Conservation (phyloP, 169 alveolate species). For the Plasmodium ovale region DNA sequence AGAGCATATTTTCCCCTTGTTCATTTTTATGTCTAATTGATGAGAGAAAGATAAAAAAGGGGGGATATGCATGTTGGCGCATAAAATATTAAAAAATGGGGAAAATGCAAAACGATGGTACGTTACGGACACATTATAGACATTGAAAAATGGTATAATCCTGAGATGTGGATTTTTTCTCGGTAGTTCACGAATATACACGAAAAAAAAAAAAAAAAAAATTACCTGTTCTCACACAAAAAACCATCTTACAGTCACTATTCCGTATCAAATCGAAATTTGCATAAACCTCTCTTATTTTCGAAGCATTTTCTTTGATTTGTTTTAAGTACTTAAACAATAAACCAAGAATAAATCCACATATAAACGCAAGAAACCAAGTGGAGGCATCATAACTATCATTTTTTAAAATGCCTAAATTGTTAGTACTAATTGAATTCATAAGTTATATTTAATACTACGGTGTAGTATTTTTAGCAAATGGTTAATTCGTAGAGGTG, state of each 20-base stretch:
- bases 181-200: too few relatives aligned
- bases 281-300: slow-evolving; percentile 17
- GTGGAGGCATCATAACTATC: not conserved
- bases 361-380: slow-evolving; percentile 26
- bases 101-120: not conserved
- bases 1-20: slow-evolving; percentile 94
- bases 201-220: slow-evolving; percentile 1
- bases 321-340: slow-evolving; percentile 12
- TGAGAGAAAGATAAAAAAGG: not conserved
- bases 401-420: slow-evolving; percentile 13
- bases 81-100: not conserved
- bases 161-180: not conserved
- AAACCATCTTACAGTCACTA: slow-evolving; percentile 75
- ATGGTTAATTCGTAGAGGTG: too few relatives aligned
- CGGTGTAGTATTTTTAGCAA: not conserved
- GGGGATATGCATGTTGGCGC: not conserved
- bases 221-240: slow-evolving; percentile 76
- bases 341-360: slow-evolving; percentile 60
- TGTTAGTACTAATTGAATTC: slow-evolving; percentile 2
- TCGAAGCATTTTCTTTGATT: slow-evolving; percentile 14
- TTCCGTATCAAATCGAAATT: slow-evolving; percentile 5
- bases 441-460: too few relatives aligned
- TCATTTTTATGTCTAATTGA: slow-evolving; percentile 91
- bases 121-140: not conserved
- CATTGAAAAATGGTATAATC: not conserved